Percentiles rank a stretch among this genome's conserved stretches.
Evolutionary conservation across 176 grass and related monocot genomes (phyloP).

Genomic region (Otatea glauca): DNA sequence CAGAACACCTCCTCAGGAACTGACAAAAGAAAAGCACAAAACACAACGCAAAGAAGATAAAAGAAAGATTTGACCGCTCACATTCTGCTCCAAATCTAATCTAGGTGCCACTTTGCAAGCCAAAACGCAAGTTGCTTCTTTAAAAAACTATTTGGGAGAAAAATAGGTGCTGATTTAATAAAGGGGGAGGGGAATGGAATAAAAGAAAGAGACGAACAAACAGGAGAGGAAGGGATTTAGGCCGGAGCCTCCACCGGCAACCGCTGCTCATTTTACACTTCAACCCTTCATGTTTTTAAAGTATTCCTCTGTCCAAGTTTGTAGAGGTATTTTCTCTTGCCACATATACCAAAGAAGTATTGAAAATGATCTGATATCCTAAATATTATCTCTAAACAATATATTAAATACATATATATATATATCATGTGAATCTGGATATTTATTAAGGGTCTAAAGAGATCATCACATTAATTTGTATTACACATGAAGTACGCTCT

Average conservation of each 20-base stretch:
- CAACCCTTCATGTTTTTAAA: neutral
- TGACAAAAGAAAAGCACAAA: neutral
- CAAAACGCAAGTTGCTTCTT: slow-evolving; percentile 41
- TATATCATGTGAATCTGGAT: too few species aligned
- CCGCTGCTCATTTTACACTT: slow-evolving; percentile 5
- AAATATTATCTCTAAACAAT: too few species aligned
- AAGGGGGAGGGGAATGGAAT: neutral
- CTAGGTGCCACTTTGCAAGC: slow-evolving; percentile 4
- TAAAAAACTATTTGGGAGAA: neutral
- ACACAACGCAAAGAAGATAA: neutral
- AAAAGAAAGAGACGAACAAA: slow-evolving; percentile 42
- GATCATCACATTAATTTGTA: too few species aligned
- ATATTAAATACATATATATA: too few species aligned
- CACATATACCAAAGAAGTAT: too few species aligned
- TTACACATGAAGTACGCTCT: too few species aligned
- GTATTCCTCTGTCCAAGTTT: too few species aligned
- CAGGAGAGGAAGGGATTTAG: slow-evolving; percentile 16
- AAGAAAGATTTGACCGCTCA: slow-evolving; percentile 47
- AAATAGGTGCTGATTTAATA: slow-evolving; percentile 23
- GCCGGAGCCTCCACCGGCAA: neutral
- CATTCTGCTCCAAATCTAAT: slow-evolving; percentile 48
- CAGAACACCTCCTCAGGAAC: slow-evolving; percentile 27
- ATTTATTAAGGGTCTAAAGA: too few species aligned
- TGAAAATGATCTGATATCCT: too few species aligned
- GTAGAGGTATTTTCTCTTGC: too few species aligned